Evolutionary conservation across 805 yeast species (phyloP), one percentile per base, ranked within the genome.

Genomic region (Teunomyces panamensis): DNA sequence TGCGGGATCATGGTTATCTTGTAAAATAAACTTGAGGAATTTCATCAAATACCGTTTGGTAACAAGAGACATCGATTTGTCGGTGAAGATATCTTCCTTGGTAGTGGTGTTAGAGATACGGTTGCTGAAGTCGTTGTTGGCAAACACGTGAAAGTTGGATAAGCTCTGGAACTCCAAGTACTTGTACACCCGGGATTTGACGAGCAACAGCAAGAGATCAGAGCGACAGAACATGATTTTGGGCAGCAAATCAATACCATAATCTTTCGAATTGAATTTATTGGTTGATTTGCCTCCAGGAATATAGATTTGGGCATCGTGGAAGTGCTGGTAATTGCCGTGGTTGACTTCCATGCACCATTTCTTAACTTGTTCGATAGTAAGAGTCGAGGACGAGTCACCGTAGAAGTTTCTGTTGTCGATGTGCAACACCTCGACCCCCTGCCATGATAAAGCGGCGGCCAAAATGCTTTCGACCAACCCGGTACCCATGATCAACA

Each of bases 381-480:
- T 87, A 44, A 94, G 69, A 2, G 96, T 87, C 5, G 97, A 90
- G 43, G 85, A 78, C 30, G 85, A 78, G 63, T 91, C 98, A 16
- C 99, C 99, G 59, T 94, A 94, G 63, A 88, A 85, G 27, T 81
- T 77, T 60, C 90, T 86, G 37, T 83, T 74, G 64, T 94, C 99
- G 28, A 94, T 81, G 62, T 94, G 99, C 39, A 94, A 71, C 7
- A 94, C 97, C 54, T 79, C 83, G n/a, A 94, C 83, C n/a, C 99
- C 99, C 58, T 89, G 96, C 98, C 99, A 94, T 9, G 97, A 86
- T 42, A 94, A 74, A 0, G 97, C 92, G 9, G 97, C 96, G 0
- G 98, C 97, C 43, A 90, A 68, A 9, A 94, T 83, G 55, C 89
- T 81, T 64, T 94, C 96, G 2, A 84, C 85, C 36, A 94, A 74